Evolutionary conservation across 2,329 filamentous ascomycete species (phyloP).

Genomic region (Ampelomyces quisqualis): DNA sequence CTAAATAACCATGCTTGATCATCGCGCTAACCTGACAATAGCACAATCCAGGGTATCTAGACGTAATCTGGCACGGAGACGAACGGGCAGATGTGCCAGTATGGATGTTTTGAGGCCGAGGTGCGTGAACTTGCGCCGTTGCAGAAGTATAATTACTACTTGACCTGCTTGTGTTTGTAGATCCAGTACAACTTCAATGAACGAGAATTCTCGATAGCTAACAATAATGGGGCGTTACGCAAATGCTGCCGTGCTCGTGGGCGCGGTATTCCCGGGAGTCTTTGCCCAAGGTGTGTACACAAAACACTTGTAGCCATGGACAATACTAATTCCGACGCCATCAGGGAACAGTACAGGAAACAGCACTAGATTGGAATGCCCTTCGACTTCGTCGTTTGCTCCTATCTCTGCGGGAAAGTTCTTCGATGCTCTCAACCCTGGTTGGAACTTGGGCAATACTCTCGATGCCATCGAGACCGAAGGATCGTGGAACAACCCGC

Average conservation of each 20-base stretch:
- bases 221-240: constrained; percentile 6
- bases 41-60: constrained; percentile 8
- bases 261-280: constrained; percentile 17
- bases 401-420: constrained; percentile 51
- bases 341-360: constrained; percentile 10
- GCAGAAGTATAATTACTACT: too few relatives aligned
- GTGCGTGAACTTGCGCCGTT: too few relatives aligned
- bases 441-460: constrained; percentile 64
- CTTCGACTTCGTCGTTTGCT: constrained; percentile 45
- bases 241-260: constrained; percentile 10
- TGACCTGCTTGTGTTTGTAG: too few relatives aligned
- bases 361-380: constrained; percentile 37
- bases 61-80: constrained; percentile 1
- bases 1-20: constrained; percentile 8
- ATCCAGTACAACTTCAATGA: too few relatives aligned
- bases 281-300: constrained; percentile 16
- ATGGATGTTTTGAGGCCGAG: constrained; percentile 4
- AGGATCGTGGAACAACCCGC: constrained; percentile 60
- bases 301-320: not conserved
- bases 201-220: not conserved
- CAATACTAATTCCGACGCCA: too few relatives aligned
- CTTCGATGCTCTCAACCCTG: constrained; percentile 53
- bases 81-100: not conserved
- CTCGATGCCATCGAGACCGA: constrained; percentile 59
- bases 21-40: constrained; percentile 3